Evolutionary conservation across 2,329 filamentous ascomycete species (phyloP).

Genomic region (Penicillium sp.): DNA sequence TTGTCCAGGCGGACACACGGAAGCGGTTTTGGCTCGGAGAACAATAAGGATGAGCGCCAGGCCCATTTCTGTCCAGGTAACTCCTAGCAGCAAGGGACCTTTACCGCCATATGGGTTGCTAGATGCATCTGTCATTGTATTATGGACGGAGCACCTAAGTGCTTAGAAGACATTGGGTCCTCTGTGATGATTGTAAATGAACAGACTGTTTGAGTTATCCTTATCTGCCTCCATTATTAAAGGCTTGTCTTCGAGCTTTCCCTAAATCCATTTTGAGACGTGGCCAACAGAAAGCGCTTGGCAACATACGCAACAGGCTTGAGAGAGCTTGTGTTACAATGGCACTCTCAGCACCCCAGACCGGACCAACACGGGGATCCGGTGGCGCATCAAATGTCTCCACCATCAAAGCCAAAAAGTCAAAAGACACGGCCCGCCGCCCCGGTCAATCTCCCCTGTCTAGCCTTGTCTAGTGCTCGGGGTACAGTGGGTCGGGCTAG

Average conservation of each 20-base stretch:
- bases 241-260: not conserved
- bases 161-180: not conserved
- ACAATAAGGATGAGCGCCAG: slow-evolving; percentile 19
- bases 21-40: slow-evolving; percentile 21
- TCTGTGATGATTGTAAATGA: not conserved
- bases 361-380: not conserved
- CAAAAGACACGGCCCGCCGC: not conserved
- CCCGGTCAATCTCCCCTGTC: not conserved
- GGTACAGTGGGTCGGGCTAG: not conserved
- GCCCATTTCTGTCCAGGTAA: slow-evolving; percentile 24
- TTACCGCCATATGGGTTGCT: slow-evolving; percentile 13
- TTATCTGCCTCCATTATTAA: not conserved
- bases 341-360: not conserved
- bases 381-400: slow-evolving; percentile 1
- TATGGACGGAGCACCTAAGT: not conserved
- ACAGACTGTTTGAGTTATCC: not conserved
- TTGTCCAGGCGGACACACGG: slow-evolving; percentile 13
- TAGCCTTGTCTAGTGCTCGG: not conserved
- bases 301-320: not conserved
- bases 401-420: not conserved
- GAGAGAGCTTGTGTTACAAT: not conserved
- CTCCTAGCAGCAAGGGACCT: slow-evolving; percentile 20
- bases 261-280: not conserved
- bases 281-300: not conserved
- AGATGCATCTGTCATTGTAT: slow-evolving; percentile 6